phyloP scores from a whole-genome alignment of 306 rosid genomes.

The Aeschynomene evenia region DNA sequence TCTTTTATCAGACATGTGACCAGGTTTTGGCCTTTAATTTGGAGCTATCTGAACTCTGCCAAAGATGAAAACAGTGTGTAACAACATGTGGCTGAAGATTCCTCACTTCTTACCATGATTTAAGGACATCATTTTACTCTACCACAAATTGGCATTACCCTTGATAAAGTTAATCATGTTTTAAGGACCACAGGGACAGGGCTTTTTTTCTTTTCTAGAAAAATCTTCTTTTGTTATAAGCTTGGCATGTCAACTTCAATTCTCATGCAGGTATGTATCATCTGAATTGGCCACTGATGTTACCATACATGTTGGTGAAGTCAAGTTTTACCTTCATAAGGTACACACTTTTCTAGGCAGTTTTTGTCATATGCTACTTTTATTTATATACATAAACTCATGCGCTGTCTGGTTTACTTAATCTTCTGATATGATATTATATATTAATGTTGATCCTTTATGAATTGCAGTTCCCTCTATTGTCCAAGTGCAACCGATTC shows the following conservation, averaged over 20 bases:
- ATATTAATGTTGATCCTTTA: conserved; percentile 16
- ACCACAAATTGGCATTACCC: background rate
- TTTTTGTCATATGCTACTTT: background rate
- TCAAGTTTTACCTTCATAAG: conserved; percentile 90
- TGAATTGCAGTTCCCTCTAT: conserved; percentile 75
- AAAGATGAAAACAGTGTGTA: background rate
- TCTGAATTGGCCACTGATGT: conserved; percentile 86
- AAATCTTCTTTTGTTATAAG: background rate
- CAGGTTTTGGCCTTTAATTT: background rate
- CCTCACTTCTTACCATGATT: background rate
- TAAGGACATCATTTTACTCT: background rate
- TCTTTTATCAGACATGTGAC: background rate
- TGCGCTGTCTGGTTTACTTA: background rate
- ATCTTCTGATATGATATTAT: background rate
- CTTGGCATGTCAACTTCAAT: background rate
- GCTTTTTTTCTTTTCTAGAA: background rate
- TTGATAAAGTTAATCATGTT: background rate
- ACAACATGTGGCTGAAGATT: background rate
- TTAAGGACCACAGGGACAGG: no score
- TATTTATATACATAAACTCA: background rate
- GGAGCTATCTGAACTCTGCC: conserved; percentile 1
- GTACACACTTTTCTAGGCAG: conserved; percentile 36
- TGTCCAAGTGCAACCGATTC: conserved; percentile 84
- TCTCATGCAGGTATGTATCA: conserved; percentile 64
- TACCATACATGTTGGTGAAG: conserved; percentile 68